phyloP scores from a whole-genome alignment of 2,329 filamentous ascomycete species.

The Aspergillus sp. region DNA sequence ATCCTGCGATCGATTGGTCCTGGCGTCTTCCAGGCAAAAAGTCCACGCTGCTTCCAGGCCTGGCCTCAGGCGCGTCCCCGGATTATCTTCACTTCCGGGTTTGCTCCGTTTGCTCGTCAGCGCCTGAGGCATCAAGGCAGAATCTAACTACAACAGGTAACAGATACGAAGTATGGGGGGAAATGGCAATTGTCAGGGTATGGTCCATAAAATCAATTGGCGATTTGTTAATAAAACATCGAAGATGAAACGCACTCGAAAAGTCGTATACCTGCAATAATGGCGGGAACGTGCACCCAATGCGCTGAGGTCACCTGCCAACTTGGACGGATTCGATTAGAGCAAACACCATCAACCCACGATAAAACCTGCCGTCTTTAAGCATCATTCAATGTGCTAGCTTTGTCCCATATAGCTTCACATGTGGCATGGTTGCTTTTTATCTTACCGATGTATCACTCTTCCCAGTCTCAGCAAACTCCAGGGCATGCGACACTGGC shows the following conservation, averaged over 20 bases:
- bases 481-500: slow-evolving; percentile 16
- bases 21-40: slow-evolving; percentile 23
- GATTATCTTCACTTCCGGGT: slow-evolving; percentile 17
- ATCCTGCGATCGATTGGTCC: slow-evolving; percentile 24
- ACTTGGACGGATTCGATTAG: not conserved
- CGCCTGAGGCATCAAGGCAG: slow-evolving; percentile 5
- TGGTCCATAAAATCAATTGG: not conserved
- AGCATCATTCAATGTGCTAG: not conserved
- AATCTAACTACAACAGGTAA: not conserved
- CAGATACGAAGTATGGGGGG: slow-evolving; percentile 4
- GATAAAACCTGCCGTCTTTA: not conserved
- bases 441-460: slow-evolving; percentile 13
- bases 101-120: slow-evolving; percentile 4
- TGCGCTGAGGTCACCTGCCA: not conserved
- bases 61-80: slow-evolving; percentile 24
- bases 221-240: not conserved
- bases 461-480: not conserved
- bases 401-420: not conserved
- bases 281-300: not conserved
- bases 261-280: not conserved
- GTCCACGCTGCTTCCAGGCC: slow-evolving; percentile 18
- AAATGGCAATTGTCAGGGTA: not conserved
- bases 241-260: not conserved
- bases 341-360: not conserved
- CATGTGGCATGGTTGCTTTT: not conserved